Evolutionary conservation across 2,329 filamentous ascomycete genomes (phyloP).

Genomic region (Cladophialophora carrionii): DNA sequence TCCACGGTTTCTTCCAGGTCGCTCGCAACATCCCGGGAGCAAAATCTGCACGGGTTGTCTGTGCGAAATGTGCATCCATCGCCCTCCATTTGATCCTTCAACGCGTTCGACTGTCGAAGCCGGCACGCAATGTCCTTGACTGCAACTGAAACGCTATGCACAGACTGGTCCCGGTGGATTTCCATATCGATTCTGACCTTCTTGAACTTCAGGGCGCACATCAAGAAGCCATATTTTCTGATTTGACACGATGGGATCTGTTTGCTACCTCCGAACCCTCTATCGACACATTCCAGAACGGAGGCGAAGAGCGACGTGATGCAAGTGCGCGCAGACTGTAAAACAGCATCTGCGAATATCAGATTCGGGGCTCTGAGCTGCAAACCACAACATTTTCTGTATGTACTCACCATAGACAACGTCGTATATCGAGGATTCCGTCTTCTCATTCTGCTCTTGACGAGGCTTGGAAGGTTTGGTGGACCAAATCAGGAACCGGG

Average conservation of each 20-base stretch:
- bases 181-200: not conserved
- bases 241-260: not conserved
- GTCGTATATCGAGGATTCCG: no score
- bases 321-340: no score
- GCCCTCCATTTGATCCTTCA: not conserved
- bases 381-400: no score
- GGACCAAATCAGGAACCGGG: no score
- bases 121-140: not conserved
- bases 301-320: not conserved
- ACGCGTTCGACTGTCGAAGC: not conserved
- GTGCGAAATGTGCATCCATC: no score
- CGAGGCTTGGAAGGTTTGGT: no score
- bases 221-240: not conserved
- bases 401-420: no score
- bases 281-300: not conserved
- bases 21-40: not conserved
- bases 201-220: not conserved
- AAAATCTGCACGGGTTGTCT: not conserved
- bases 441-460: no score
- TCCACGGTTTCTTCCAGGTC: conserved; percentile 1
- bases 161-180: not conserved
- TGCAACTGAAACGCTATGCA: not conserved
- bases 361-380: no score
- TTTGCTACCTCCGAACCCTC: not conserved
- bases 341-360: no score